A percentile compares a stretch with the other conserved stretches of the same genome.
These are phyloP conservation scores for Trichoderma parareesei DNA, from an alignment of 495 filamentous ascomycete genomes.

Conservation along the genomic window DNA sequence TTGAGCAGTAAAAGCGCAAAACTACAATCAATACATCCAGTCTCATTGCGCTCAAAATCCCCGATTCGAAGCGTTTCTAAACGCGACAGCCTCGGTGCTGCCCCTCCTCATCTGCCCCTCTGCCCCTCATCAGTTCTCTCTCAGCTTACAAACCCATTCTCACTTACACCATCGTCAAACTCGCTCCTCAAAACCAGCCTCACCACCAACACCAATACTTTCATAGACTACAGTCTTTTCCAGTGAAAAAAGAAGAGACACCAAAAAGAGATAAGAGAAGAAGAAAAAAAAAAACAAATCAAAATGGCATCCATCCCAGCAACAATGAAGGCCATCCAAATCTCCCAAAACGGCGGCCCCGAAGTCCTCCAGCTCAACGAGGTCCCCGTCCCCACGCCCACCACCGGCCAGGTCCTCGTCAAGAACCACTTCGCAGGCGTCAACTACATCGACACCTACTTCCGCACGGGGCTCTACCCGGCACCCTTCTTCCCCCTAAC, in stretches of 20 bases:
- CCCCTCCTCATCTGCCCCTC: conserved; percentile 9
- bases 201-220: neutral
- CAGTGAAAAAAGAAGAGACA: neutral
- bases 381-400: conserved; percentile 59
- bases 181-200: neutral
- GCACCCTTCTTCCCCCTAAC: conserved; percentile 62
- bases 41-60: no score
- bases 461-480: conserved; percentile 80
- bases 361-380: conserved; percentile 25
- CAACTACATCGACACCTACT: conserved; percentile 85
- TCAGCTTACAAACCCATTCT: neutral
- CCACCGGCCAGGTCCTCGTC: conserved; percentile 65
- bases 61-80: no score
- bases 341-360: conserved; percentile 12
- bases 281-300: neutral
- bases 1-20: no score
- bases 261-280: no score
- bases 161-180: neutral
- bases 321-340: conserved; percentile 13
- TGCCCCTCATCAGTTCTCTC: neutral
- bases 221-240: neutral
- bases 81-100: neutral
- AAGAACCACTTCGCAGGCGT: conserved; percentile 75
- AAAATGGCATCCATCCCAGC: conserved; percentile 12
- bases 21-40: no score